A percentile compares a stretch with the other conserved stretches of the same genome.
These are phyloP conservation scores for Ophiosphaerella herpotricha DNA, from an alignment of 2,329 filamentous ascomycete species.

Conservation along the genomic window DNA sequence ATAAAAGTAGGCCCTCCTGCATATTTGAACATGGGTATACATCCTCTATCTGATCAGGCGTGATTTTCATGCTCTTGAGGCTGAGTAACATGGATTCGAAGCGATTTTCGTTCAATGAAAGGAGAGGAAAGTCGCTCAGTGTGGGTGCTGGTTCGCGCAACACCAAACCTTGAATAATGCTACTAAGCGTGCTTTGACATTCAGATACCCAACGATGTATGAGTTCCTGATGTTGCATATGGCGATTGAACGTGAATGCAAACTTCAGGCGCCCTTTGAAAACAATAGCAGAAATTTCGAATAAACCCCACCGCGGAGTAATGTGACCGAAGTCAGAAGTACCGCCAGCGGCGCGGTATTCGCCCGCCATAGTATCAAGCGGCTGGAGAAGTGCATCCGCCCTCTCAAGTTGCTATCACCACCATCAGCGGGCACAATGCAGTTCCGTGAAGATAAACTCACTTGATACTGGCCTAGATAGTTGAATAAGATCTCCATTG, in stretches of 20 bases:
- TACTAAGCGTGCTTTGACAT: constrained; percentile 42
- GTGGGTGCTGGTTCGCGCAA: constrained; percentile 42
- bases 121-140: constrained; percentile 52
- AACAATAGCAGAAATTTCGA: constrained; percentile 59
- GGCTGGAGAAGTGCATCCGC: constrained; percentile 51
- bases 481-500: constrained; percentile 64
- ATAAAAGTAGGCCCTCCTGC: constrained; percentile 40
- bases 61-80: constrained; percentile 45
- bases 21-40: constrained; percentile 40
- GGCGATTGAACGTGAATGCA: constrained; percentile 56
- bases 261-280: constrained; percentile 54
- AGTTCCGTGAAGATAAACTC: constrained; percentile 18
- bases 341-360: constrained; percentile 51
- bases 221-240: constrained; percentile 52
- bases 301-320: constrained; percentile 54
- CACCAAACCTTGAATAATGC: constrained; percentile 33
- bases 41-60: constrained; percentile 48
- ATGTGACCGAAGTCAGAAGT: constrained; percentile 51
- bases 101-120: constrained; percentile 50
- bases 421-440: constrained; percentile 26
- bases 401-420: constrained; percentile 51
- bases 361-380: constrained; percentile 53
- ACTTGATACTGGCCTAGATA: constrained; percentile 58
- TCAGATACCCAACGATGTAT: constrained; percentile 51
- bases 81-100: constrained; percentile 48